Conservation (phyloP, 805 yeast species). For the Lachancea mirantina region DNA sequence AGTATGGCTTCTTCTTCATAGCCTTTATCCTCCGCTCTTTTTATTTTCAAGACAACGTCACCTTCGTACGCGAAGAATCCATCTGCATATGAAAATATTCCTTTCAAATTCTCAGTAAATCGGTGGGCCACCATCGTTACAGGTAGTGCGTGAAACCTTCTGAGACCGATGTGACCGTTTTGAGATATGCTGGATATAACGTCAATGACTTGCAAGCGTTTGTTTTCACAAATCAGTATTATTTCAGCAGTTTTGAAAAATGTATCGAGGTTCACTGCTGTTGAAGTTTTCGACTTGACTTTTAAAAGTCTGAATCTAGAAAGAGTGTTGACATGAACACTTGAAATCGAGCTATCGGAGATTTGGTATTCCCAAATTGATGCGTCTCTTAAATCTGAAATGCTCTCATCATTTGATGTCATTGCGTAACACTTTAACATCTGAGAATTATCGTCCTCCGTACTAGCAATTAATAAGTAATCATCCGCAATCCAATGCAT, state of each 20-base stretch:
- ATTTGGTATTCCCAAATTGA: constrained; percentile 25
- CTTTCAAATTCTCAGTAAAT: constrained; percentile 13
- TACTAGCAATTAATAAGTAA: constrained; percentile 23
- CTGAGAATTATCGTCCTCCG: constrained; percentile 17
- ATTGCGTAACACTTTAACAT: constrained; percentile 22
- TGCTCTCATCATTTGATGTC: constrained; percentile 15
- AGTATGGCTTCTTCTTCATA: constrained; percentile 17
- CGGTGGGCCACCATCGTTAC: constrained; percentile 9
- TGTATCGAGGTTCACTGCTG: constrained; percentile 11
- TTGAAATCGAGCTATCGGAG: constrained; percentile 12
- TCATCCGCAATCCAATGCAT: constrained; percentile 30
- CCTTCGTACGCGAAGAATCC: constrained; percentile 20
- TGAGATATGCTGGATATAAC: constrained; percentile 21
- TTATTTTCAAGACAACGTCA: constrained; percentile 16
- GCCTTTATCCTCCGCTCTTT: constrained; percentile 9
- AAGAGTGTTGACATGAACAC: constrained; percentile 21
- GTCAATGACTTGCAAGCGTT: constrained; percentile 20
- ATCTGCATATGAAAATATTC: constrained; percentile 22
- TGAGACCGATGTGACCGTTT: constrained; percentile 20
- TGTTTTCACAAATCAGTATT: constrained; percentile 13
- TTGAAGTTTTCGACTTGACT: constrained; percentile 14
- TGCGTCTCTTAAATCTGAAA: constrained; percentile 14
- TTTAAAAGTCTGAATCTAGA: constrained; percentile 17
- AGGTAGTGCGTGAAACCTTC: constrained; percentile 16
- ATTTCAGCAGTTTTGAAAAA: constrained; percentile 28